phyloP scores from a whole-genome alignment of 257 asterid species.

The Knoxia roxburghii region DNA sequence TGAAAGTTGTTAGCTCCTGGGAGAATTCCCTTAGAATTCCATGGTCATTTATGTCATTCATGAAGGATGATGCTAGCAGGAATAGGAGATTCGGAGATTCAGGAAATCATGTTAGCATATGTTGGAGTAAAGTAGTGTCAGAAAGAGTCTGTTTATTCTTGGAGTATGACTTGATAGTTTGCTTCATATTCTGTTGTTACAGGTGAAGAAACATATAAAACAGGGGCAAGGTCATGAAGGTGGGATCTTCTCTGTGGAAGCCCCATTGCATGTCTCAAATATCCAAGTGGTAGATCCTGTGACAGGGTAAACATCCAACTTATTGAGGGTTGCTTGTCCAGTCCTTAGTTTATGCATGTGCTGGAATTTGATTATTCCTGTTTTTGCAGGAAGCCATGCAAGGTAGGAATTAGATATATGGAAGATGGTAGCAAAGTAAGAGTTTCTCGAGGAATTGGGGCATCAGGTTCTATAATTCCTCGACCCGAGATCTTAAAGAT shows the following conservation, averaged over 20 bases:
- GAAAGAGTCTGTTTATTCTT: neutral
- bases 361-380: conserved; percentile 23
- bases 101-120: neutral
- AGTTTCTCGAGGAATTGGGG: conserved; percentile 80
- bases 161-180: neutral
- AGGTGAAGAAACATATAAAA: conserved; percentile 96
- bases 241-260: conserved; percentile 92
- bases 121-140: neutral
- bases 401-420: conserved; percentile 68
- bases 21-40: neutral
- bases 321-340: neutral
- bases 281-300: conserved; percentile 90
- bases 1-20: neutral
- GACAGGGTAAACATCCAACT: conserved; percentile 56
- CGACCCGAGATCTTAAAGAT: conserved; percentile 87
- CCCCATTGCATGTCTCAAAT: conserved; percentile 91
- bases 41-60: neutral
- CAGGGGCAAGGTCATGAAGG: conserved; percentile 99
- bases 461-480: conserved; percentile 83
- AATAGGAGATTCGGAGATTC: neutral
- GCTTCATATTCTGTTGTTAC: conserved; percentile 20
- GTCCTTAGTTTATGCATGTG: neutral
- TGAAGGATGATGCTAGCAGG: neutral
- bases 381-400: conserved; percentile 65
- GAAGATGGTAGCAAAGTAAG: conserved; percentile 89